Base-by-base conservation (phyloP, 2,329 filamentous ascomycete species). In the Amylocarpus encephaloides region DNA sequence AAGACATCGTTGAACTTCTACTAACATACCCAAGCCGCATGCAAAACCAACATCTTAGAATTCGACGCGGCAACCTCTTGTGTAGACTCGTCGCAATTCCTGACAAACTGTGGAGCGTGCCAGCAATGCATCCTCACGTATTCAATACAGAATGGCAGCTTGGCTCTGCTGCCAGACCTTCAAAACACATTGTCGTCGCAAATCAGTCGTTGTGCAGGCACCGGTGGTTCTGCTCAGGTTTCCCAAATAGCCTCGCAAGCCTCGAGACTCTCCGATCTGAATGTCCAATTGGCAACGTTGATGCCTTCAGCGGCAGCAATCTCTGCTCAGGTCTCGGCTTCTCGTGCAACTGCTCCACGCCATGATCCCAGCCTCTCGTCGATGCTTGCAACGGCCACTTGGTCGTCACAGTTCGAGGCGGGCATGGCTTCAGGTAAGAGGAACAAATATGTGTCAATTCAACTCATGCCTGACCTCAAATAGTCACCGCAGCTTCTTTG, bases 71-170 rank as follows among this genome's bases (percentile, higher is more conserved):
- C 48, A 2, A 53, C 49, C 3, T 59, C 55, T 1, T 63, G 61
- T 52, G 43, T 51, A 4, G 35, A 45, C 9, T 56, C 54, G n/a
- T 62, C 61, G 1, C 38, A 44, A 30, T 63, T 61, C 43, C 51
- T 63, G 13, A 50, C 36, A 16, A 56, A 56, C 26, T 63, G 61
- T 29, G 59, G 59, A 9, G 39, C 39, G 2, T 63, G 60, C 33
- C 59, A 62, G 49, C 36, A 47, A 49, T 62, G 61, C 34, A 52
- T 63, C 7, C 18, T 56, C 12, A 51, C 43, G 11, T 60, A 62
- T 32, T 48, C 54, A 9, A 45, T 60, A 11, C 47, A 56, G 35
- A 57, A 55, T 30, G 51, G 50, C 13, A 52, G 43, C 3, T 43
- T 52, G 2, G 10, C 29, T 11, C 16, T 49, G 4, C 43, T 55